These are phyloP conservation scores for Hypomontagnella submonticulosa DNA, from an alignment of 495 filamentous ascomycete species.

Conservation along the genomic window DNA sequence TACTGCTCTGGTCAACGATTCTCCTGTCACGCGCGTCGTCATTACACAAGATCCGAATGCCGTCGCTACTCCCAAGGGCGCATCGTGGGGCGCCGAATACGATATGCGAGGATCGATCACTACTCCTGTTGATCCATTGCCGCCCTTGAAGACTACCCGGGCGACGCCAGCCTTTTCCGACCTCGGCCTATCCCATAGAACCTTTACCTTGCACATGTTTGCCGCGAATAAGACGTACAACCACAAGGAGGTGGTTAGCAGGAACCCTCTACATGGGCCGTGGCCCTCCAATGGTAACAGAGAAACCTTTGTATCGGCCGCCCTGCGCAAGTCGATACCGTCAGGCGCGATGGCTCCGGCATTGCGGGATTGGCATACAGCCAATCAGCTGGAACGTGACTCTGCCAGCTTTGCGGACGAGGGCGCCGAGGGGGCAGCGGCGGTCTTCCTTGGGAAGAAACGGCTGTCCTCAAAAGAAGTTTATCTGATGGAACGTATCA, in stretches of 20 bases:
- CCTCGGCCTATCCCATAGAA: slow-evolving; percentile 43
- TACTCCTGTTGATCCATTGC: slow-evolving; percentile 26
- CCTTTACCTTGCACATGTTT: slow-evolving; percentile 53
- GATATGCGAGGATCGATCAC: slow-evolving; percentile 39
- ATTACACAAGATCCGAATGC: slow-evolving; percentile 29
- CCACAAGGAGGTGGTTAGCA: slow-evolving; percentile 48
- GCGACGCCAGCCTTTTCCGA: slow-evolving; percentile 32
- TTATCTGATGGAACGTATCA: slow-evolving; percentile 42
- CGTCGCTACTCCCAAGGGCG: not conserved
- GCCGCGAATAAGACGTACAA: slow-evolving; percentile 47
- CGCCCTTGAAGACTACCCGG: slow-evolving; percentile 20
- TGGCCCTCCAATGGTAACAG: slow-evolving; percentile 49
- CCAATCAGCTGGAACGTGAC: slow-evolving; percentile 46
- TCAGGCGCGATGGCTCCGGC: slow-evolving; percentile 50
- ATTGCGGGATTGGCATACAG: slow-evolving; percentile 60
- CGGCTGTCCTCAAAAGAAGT: slow-evolving; percentile 28
- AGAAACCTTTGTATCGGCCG: slow-evolving; percentile 45
- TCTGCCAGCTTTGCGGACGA: slow-evolving; percentile 33
- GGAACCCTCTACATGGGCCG: slow-evolving; percentile 55
- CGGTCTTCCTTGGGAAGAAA: slow-evolving; percentile 39
- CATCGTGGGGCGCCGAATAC: slow-evolving; percentile 34
- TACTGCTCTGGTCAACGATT: slow-evolving; percentile 36
- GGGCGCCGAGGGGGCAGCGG: slow-evolving; percentile 33
- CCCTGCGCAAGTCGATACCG: slow-evolving; percentile 52
- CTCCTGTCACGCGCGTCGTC: slow-evolving; percentile 38